Percentiles rank a stretch among this genome's conserved stretches.
Evolutionary conservation across 768 basidiomycete species (phyloP).

Genomic region (Crepidotus variabilis): DNA sequence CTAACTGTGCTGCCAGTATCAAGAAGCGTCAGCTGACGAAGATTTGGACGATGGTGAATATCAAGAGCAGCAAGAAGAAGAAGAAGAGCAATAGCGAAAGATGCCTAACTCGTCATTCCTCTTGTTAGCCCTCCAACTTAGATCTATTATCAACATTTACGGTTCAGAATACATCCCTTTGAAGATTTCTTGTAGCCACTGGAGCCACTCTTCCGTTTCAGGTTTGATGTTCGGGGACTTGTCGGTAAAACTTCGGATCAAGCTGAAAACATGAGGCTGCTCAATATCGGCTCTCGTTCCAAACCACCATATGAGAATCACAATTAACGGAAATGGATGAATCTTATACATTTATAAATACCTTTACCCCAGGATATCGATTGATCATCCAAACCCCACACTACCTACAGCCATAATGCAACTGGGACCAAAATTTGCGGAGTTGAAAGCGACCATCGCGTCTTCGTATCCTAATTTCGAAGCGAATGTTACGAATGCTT

Average conservation of each 20-base stretch:
- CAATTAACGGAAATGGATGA: too few relatives aligned
- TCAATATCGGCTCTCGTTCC: too few relatives aligned
- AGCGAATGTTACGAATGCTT: conserved; percentile 45
- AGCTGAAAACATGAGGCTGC: too few relatives aligned
- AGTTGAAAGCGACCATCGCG: conserved; percentile 58
- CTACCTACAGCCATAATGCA: background rate
- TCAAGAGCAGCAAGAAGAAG: conserved; percentile 11
- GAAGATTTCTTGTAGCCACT: too few relatives aligned
- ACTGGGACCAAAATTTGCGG: conserved; percentile 48
- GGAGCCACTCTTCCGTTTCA: too few relatives aligned
- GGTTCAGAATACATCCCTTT: too few relatives aligned
- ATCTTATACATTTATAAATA: background rate
- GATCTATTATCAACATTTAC: background rate
- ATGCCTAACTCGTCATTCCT: background rate
- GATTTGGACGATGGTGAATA: conserved; percentile 21
- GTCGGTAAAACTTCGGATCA: background rate
- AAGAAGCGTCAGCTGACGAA: conserved; percentile 28
- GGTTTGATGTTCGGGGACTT: background rate
- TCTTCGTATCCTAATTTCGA: conserved; percentile 47
- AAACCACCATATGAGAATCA: too few relatives aligned
- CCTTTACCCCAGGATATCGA: background rate
- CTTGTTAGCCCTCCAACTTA: background rate
- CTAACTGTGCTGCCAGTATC: conserved; percentile 21
- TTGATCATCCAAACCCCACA: too few relatives aligned
- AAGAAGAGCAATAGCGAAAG: background rate